Percentiles rank a stretch among this genome's conserved stretches.
phyloP scores from a whole-genome alignment of 2,329 filamentous ascomycete genomes.

The Phoma sp. region DNA sequence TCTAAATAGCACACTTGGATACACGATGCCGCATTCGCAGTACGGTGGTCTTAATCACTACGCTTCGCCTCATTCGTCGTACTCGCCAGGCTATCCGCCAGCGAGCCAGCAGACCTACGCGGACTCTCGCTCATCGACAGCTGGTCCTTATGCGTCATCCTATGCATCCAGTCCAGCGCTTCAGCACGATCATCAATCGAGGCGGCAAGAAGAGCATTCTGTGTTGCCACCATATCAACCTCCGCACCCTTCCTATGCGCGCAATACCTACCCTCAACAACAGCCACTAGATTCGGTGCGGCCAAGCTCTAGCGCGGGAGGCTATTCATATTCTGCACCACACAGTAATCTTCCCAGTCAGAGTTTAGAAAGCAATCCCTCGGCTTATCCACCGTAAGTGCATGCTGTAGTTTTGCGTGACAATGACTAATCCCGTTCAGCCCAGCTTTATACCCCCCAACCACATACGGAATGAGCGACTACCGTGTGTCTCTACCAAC shows the following conservation, averaged over 20 bases:
- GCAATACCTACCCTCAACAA: conserved; percentile 45
- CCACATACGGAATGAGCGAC: conserved; percentile 41
- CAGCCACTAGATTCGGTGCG: conserved; percentile 38
- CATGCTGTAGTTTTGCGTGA: not conserved
- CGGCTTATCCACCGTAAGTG: conserved; percentile 43
- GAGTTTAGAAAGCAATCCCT: conserved; percentile 35
- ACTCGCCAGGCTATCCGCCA: conserved; percentile 42
- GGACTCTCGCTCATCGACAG: conserved; percentile 35
- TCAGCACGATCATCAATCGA: conserved; percentile 31
- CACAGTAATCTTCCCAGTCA: conserved; percentile 39
- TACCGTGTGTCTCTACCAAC: conserved; percentile 42
- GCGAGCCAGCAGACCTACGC: conserved; percentile 38
- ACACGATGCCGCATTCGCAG: conserved; percentile 49
- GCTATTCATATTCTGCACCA: conserved; percentile 42
- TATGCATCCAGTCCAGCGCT: conserved; percentile 37
- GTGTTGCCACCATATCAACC: conserved; percentile 42
- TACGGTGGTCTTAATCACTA: conserved; percentile 48
- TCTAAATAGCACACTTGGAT: conserved; percentile 44
- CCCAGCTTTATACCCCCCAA: conserved; percentile 41
- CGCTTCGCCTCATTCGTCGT: conserved; percentile 38
- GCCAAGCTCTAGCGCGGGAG: conserved; percentile 34
- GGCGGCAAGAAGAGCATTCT: conserved; percentile 37
- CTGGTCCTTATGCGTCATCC: conserved; percentile 36
- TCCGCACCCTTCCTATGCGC: conserved; percentile 31
- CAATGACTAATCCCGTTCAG: conserved; percentile 21